phyloP scores from a whole-genome alignment of 495 filamentous ascomycete species.

The Penicilliopsis zonata region DNA sequence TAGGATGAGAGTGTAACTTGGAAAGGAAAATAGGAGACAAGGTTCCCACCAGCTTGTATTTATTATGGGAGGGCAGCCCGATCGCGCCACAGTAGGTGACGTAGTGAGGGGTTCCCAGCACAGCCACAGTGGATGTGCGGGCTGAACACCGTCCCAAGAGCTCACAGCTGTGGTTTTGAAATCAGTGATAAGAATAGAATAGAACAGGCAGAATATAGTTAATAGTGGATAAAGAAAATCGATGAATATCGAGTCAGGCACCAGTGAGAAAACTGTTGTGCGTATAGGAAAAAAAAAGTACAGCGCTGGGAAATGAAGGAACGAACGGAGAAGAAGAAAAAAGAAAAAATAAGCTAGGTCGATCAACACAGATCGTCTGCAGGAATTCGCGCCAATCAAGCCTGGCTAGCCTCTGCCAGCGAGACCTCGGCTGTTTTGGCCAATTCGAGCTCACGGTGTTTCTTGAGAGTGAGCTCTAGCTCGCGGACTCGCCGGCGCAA shows the following conservation, averaged over 20 bases:
- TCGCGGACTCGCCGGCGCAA: constrained; percentile 64
- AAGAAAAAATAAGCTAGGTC: constrained; percentile 3
- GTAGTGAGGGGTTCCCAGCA: constrained; percentile 14
- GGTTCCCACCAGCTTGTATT: background rate
- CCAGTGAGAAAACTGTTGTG: no score
- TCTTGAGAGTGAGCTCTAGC: constrained; percentile 41
- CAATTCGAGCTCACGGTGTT: constrained; percentile 9
- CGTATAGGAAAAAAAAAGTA: no score
- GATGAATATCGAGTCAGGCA: no score
- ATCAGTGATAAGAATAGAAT: constrained; percentile 2
- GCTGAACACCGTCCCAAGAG: no score
- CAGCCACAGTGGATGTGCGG: constrained; percentile 13
- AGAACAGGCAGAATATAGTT: no score
- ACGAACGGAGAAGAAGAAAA: background rate
- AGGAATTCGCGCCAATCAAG: no score
- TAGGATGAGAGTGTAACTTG: background rate
- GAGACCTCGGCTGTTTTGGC: constrained; percentile 2
- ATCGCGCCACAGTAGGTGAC: constrained; percentile 19
- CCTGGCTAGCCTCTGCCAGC: constrained; percentile 11
- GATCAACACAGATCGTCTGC: no score
- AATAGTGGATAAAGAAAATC: no score
- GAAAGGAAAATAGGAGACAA: background rate
- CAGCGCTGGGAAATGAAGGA: no score
- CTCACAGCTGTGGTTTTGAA: no score
- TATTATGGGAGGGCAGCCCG: background rate